A percentile compares a stretch with the other conserved stretches of the same genome.
phyloP scores from a whole-genome alignment of 2,329 filamentous ascomycete species.

The Pochonia chlamydosporia region DNA sequence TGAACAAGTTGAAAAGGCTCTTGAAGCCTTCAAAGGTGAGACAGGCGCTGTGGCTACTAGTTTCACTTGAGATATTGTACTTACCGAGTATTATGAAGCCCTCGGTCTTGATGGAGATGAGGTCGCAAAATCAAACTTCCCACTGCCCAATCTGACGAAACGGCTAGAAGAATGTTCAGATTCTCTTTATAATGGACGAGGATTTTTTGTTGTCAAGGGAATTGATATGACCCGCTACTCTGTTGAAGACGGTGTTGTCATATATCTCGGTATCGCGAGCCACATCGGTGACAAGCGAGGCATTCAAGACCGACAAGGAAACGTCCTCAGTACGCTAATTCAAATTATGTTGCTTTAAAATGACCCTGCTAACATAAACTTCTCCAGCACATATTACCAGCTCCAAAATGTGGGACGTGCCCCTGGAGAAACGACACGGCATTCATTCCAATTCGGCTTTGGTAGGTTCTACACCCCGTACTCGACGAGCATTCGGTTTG shows the following conservation, averaged over 20 bases:
- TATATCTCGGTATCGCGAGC: slow-evolving; percentile 51
- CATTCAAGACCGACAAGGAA: slow-evolving; percentile 41
- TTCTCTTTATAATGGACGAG: slow-evolving; percentile 35
- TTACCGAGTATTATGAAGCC: slow-evolving; percentile 8
- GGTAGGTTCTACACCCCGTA: slow-evolving; percentile 26
- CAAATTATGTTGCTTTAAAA: too few relatives aligned
- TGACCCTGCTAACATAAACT: slow-evolving; percentile 9
- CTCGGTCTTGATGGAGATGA: slow-evolving; percentile 31
- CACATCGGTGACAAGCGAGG: slow-evolving; percentile 51
- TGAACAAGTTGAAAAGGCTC: not conserved
- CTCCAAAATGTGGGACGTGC: slow-evolving; percentile 38
- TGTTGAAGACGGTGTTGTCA: slow-evolving; percentile 45
- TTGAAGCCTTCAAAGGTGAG: not conserved
- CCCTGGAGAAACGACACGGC: slow-evolving; percentile 38
- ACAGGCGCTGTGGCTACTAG: too few relatives aligned
- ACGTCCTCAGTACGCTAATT: slow-evolving; percentile 38
- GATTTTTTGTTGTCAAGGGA: slow-evolving; percentile 50
- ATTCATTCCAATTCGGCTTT: slow-evolving; percentile 43
- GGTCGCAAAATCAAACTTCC: slow-evolving; percentile 32
- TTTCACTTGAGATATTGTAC: too few relatives aligned
- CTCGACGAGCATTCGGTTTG: not conserved
- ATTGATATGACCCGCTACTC: slow-evolving; percentile 41
- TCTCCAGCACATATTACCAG: slow-evolving; percentile 41
- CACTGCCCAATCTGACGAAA: slow-evolving; percentile 29
- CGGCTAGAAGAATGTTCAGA: slow-evolving; percentile 28